phyloP scores from a whole-genome alignment of 164 flowering plant genomes.

The Berberis thunbergii region DNA sequence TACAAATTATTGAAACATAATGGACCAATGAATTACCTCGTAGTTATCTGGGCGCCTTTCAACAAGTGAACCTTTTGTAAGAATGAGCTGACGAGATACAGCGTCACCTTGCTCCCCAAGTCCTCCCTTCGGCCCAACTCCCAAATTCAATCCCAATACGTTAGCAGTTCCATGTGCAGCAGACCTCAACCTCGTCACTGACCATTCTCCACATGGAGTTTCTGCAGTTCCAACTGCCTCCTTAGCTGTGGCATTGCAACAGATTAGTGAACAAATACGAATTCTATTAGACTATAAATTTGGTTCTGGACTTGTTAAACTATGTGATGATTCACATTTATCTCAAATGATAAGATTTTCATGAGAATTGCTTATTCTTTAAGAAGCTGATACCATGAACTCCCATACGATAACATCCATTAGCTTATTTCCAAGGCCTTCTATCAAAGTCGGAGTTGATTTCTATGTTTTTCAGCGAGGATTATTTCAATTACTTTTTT shows the following conservation, averaged over 20 bases:
- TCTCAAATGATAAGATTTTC: too few relatives aligned
- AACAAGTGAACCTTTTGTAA: conserved; percentile 81
- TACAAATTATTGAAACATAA: neutral
- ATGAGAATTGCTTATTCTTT: too few relatives aligned
- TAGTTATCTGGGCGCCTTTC: conserved; percentile 95
- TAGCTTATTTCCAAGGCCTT: too few relatives aligned
- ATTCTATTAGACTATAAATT: too few relatives aligned
- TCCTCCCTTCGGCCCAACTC: conserved; percentile 90
- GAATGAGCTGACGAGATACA: conserved; percentile 84
- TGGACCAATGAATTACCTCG: conserved; percentile 50
- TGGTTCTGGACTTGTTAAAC: too few relatives aligned
- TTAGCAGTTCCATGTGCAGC: conserved; percentile 90
- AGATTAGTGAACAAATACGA: neutral
- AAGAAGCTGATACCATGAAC: too few relatives aligned
- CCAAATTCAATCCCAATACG: conserved; percentile 63
- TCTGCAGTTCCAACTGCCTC: conserved; percentile 97
- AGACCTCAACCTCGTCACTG: conserved; percentile 87
- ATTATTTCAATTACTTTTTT: too few relatives aligned
- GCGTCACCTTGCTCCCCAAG: conserved; percentile 94
- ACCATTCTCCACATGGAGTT: conserved; percentile 90
- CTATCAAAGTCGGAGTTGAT: too few relatives aligned
- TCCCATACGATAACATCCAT: too few relatives aligned
- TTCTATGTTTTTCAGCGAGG: too few relatives aligned
- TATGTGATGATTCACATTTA: too few relatives aligned
- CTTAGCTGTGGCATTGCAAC: conserved; percentile 42